Evolutionary conservation across 345 rosid species (phyloP).

Genomic region (Hypericum perforatum): DNA sequence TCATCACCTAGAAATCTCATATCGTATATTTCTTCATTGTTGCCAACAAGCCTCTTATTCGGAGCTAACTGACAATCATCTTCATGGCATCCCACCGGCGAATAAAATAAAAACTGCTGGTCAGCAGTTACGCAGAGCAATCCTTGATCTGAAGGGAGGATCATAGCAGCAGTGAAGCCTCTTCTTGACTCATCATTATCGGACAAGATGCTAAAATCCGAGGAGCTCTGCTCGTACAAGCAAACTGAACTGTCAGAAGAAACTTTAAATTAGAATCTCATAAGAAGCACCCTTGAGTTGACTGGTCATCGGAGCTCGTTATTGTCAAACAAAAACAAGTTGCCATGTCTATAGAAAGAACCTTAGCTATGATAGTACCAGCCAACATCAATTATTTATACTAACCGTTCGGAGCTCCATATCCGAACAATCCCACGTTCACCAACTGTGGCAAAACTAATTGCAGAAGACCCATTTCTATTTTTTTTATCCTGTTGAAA

Average conservation of each 20-base stretch:
- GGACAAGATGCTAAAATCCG: conserved; percentile 54
- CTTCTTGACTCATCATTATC: conserved; percentile 50
- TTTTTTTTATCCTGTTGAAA: conserved; percentile 35
- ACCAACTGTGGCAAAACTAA: conserved; percentile 67
- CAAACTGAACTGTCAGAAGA: conserved; percentile 63
- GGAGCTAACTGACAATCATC: conserved; percentile 34
- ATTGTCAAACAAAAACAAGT: too few species aligned
- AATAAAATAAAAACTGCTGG: conserved; percentile 74
- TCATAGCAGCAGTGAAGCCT: conserved; percentile 63
- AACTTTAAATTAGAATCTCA: conserved; percentile 4
- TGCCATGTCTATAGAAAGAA: too few species aligned
- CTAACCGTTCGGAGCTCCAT: conserved; percentile 83
- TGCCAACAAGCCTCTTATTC: conserved; percentile 75
- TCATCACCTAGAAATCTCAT: conserved; percentile 85
- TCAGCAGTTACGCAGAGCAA: conserved; percentile 91
- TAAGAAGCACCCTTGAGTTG: background rate
- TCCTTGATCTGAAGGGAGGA: conserved; percentile 66
- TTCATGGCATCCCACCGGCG: conserved; percentile 29
- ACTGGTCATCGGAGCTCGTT: too few species aligned
- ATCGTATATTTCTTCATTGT: conserved; percentile 89
- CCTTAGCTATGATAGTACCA: too few species aligned
- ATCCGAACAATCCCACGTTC: conserved; percentile 78
- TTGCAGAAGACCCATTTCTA: conserved; percentile 23
- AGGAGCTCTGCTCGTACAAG: conserved; percentile 65
- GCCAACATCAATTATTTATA: background rate